Conservation (phyloP, 148 eudicot genomes). For the Chenopodium album region DNA sequence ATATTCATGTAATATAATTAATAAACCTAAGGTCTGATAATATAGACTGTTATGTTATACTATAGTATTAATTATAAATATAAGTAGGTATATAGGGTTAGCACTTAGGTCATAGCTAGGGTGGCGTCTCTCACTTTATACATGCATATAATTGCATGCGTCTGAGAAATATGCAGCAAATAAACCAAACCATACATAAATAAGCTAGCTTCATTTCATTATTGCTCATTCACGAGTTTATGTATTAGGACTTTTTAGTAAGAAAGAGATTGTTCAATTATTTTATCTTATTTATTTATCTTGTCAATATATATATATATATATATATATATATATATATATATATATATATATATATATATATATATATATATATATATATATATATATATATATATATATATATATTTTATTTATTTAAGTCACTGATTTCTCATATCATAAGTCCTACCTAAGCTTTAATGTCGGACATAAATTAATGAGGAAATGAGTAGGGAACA, state of each 20-base stretch:
- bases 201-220: not conserved
- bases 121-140: constrained; percentile 32
- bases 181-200: not conserved
- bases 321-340: too few species aligned
- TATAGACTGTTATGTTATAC: not conserved
- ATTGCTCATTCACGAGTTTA: constrained; percentile 16
- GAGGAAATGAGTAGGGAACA: constrained; percentile 23
- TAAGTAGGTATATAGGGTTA: not conserved
- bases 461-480: not conserved
- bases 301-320: too few species aligned
- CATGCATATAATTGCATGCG: constrained; percentile 28
- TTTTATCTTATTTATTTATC: not conserved
- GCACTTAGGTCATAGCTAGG: constrained; percentile 17
- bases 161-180: constrained; percentile 18
- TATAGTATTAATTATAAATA: too few species aligned
- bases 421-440: not conserved
- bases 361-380: too few species aligned
- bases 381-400: too few species aligned
- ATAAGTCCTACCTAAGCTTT: not conserved
- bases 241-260: constrained; percentile 4
- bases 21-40: not conserved
- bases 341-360: too few species aligned
- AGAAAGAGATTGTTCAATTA: not conserved
- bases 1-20: not conserved
- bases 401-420: not conserved